Conservation (phyloP, 495 filamentous ascomycete genomes). For the Neurospora pannonica region DNA sequence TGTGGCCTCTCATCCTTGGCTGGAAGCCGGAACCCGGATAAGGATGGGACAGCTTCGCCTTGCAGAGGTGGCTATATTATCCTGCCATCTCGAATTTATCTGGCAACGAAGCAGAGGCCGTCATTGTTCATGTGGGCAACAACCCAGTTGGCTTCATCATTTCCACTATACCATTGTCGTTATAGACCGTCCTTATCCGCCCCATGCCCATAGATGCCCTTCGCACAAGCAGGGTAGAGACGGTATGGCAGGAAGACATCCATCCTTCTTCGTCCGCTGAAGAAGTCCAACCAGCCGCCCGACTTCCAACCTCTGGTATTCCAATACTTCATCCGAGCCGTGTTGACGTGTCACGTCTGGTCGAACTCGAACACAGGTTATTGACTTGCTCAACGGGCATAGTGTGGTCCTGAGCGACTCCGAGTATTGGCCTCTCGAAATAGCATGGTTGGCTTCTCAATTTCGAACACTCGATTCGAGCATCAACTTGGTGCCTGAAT, state of each 20-base stretch:
- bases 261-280: neutral
- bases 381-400: neutral
- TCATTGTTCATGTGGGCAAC: conserved; percentile 19
- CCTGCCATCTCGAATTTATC: conserved; percentile 21
- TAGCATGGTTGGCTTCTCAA: neutral
- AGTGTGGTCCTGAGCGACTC: neutral
- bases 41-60: neutral
- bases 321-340: neutral
- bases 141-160: neutral
- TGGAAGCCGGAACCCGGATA: neutral
- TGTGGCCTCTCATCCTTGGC: neutral
- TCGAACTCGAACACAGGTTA: neutral
- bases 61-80: conserved; percentile 24
- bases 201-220: neutral
- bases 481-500: neutral
- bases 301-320: neutral
- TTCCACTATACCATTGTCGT: neutral
- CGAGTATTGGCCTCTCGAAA: neutral
- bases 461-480: neutral
- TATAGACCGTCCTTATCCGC: neutral
- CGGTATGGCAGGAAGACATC: neutral
- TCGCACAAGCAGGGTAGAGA: neutral
- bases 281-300: neutral
- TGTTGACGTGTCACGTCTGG: neutral
- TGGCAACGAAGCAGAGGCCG: conserved; percentile 7